These are phyloP conservation scores for Mollisiaceae sp. DNA, from an alignment of 2,329 filamentous ascomycete species.

Conservation along the genomic window DNA sequence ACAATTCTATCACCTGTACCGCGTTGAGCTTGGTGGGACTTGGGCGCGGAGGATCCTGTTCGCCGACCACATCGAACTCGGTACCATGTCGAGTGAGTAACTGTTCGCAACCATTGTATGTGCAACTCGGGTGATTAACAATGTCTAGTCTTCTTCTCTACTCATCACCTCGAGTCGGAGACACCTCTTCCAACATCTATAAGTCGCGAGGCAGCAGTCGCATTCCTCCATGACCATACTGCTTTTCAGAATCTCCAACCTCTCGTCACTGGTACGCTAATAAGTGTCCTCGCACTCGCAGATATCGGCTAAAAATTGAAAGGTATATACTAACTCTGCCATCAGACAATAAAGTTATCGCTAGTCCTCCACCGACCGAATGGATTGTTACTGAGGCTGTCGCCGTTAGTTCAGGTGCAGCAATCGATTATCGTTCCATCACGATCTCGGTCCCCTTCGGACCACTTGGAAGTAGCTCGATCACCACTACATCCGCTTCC, in stretches of 20 bases:
- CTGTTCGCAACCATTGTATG: not conserved
- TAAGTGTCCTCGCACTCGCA: not conserved
- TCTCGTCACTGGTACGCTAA: not conserved
- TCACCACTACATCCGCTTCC: conserved; percentile 16
- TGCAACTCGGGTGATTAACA: not conserved
- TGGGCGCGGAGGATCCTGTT: too few relatives aligned
- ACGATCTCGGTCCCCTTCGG: conserved; percentile 18
- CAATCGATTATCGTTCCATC: conserved; percentile 19
- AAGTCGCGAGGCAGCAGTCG: conserved; percentile 13
- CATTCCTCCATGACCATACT: conserved; percentile 23
- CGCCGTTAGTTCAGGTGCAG: not conserved
- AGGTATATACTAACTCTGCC: not conserved
- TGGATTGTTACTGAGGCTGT: conserved; percentile 22
- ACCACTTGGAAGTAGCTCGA: conserved; percentile 10
- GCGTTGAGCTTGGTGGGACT: too few relatives aligned
- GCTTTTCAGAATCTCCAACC: conserved; percentile 22
- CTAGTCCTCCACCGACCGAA: not conserved
- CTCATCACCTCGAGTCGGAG: conserved; percentile 15
- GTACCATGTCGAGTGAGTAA: not conserved
- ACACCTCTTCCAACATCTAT: conserved; percentile 19
- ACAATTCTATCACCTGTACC: too few relatives aligned
- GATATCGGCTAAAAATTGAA: not conserved
- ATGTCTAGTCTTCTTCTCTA: conserved; percentile 20
- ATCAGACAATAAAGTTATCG: conserved; percentile 15
- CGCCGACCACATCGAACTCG: not conserved